phyloP scores from a whole-genome alignment of 2,329 filamentous ascomycete species.

The Colletotrichum zoysiae region DNA sequence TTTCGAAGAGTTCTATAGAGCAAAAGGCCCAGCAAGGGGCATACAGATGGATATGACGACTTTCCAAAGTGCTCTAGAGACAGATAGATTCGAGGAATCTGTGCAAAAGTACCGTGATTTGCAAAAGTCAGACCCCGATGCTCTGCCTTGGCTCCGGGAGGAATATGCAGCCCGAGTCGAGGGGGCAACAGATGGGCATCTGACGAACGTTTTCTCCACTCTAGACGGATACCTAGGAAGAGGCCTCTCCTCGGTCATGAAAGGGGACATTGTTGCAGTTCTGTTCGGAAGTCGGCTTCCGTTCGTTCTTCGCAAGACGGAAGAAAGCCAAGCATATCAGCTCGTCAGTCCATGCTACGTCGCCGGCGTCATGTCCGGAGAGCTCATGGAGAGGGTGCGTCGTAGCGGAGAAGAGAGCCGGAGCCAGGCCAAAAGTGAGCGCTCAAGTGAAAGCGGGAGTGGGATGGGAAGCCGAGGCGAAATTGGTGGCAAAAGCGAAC shows the following conservation, averaged over 20 bases:
- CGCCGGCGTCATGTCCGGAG: background rate
- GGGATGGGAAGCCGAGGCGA: background rate
- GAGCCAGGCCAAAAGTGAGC: background rate
- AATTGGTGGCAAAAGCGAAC: background rate
- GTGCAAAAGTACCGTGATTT: background rate
- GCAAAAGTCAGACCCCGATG: background rate
- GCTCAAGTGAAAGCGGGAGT: too few relatives aligned
- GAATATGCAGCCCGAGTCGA: background rate
- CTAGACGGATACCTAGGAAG: background rate
- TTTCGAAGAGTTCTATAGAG: background rate
- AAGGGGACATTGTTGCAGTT: constrained; percentile 8
- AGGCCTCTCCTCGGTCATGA: background rate
- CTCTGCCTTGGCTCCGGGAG: background rate
- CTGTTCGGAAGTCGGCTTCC: constrained; percentile 8
- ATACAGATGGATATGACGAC: background rate
- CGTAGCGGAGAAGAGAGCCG: background rate
- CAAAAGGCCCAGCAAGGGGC: background rate
- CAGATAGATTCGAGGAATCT: background rate
- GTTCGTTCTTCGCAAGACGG: background rate
- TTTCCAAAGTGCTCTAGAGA: background rate
- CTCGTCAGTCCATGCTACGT: constrained; percentile 12
- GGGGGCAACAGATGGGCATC: background rate
- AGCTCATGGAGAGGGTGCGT: constrained; percentile 1
- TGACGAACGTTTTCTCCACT: background rate
- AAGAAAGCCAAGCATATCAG: background rate